Evolutionary conservation across 208 protist species (phyloP).

Genomic region (Vickermania ingenoplastis): DNA sequence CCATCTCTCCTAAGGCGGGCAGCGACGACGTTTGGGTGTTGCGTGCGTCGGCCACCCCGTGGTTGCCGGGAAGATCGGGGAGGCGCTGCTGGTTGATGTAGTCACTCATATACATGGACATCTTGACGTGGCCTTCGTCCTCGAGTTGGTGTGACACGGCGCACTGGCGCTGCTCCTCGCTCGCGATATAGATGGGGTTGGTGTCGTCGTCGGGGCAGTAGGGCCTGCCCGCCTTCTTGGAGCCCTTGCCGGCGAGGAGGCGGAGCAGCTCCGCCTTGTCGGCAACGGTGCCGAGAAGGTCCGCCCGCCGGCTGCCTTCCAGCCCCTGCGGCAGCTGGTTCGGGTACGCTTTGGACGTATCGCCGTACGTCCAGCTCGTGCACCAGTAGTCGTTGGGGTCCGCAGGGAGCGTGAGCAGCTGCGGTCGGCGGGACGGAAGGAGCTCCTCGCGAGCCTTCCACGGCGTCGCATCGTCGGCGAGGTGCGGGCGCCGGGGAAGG

Average conservation of each 20-base stretch:
- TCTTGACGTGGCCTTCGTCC: constrained; percentile 58
- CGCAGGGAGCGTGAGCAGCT: constrained; percentile 3
- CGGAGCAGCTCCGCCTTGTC: constrained; percentile 56
- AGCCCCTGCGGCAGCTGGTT: constrained; percentile 58
- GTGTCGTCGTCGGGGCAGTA: constrained; percentile 38
- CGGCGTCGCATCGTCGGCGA: neutral
- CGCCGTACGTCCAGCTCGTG: constrained; percentile 68
- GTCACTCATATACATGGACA: constrained; percentile 61
- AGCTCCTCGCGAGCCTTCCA: constrained; percentile 4
- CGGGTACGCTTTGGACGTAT: constrained; percentile 51
- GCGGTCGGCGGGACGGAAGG: constrained; percentile 16
- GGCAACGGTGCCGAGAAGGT: constrained; percentile 25
- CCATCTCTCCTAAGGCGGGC: constrained; percentile 38
- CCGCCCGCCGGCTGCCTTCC: constrained; percentile 27
- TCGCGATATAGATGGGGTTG: constrained; percentile 48
- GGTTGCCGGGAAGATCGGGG: constrained; percentile 57
- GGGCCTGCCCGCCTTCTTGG: constrained; percentile 2
- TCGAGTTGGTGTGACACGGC: constrained; percentile 49
- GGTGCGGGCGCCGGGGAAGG: constrained; percentile 15
- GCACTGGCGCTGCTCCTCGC: constrained; percentile 29
- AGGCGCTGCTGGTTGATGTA: constrained; percentile 51
- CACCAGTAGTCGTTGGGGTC: constrained; percentile 41
- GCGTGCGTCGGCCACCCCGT: constrained; percentile 17
- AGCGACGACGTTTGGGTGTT: constrained; percentile 23
- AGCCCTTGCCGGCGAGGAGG: constrained; percentile 29